Base-by-base conservation (phyloP, 2,329 filamentous ascomycete species). In the Aspergillus novofumigatus region DNA sequence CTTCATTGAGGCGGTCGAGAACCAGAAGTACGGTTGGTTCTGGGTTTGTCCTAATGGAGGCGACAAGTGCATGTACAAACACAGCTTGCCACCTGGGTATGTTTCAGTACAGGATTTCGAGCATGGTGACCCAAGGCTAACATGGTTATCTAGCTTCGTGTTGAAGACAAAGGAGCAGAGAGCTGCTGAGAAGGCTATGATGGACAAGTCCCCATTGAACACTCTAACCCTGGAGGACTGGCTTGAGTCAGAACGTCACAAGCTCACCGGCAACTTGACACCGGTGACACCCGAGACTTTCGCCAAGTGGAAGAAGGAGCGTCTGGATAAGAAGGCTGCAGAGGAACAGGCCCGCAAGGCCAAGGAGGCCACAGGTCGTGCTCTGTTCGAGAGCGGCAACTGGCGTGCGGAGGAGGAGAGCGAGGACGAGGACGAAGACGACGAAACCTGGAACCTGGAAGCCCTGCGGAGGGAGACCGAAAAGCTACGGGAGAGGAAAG, bases 11-110 rank as follows among this genome's bases (percentile, higher is more conserved):
- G 94, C 94, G 26, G 94, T 99, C 61, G 94, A 99, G 78, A 94
- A 99, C 72, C 90, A 92, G 69, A 99, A 97, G 77, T 99, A 99
- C 69, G 94, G 94, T 61, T 99, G 94, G 94, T 97, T 99, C 78
- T 99, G 94, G 94, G 83, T 86, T 58, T 99, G 94, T 83, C 94
- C 94, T 49, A 97, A 97, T 70, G 92, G 92, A 63, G 93, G 90
- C 62, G 89, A 99, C 72, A 91, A 96, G 77, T 99, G 94, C 89
- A 97, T 94, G 88, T 99, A 99, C 74, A 92, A 90, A 78, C 94
- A 99, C 76, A 92, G 90, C 69, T 82, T 99, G 68, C 94, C 95
- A 67, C 90, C 92, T 70, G 94, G 94, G 90, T 95, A 85, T 70
- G 89, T 85, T 60, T 53, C 32, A 17, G 5, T 17, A 21, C 17